Base-by-base conservation (phyloP, 2,329 filamentous ascomycete genomes). In the Diaporthe eres region DNA sequence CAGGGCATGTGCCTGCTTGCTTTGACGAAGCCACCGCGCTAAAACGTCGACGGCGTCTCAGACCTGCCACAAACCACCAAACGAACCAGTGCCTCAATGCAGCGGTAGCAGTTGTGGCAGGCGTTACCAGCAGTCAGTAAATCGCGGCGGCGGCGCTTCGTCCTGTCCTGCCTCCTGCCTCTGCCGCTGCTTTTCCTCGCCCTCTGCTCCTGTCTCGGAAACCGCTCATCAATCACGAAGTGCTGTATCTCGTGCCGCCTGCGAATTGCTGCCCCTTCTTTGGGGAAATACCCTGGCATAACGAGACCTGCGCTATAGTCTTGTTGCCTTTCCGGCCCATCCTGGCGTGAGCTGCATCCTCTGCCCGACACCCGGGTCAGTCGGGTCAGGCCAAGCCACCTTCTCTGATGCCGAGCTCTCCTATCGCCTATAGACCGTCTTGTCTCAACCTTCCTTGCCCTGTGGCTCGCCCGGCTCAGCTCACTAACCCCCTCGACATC, bases 1-100 rank as follows among this genome's bases (percentile, higher is more conserved):
- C 76, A 70, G 44, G 70, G 70, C 42, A 61, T 65, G 47, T 65
- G 47, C 71, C 58, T 72, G 60, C 68, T 77, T 78, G 80, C 82
- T 83, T 83, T 80, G 83, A 81, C 79, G 57, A 80, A 76, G 77
- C 71, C 63, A 73, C 71, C 77, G 77, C 81, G 79, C 82, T 82
- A 84, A 84, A 85, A 84, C 83, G 81, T 77, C 72, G 79, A 78
- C 77, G 77, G 77, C 79, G 82, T 83, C 82, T 84, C 82, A 81
- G 79, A 78, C 44, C 58, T 74, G 57, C 71, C 71, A 60, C 63
- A 74, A 57, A 51, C 75, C 71, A 71, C 51, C 58, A 55, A 28
- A 58, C 49, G 57, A 72, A 53, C 37, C 53, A 55, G 47, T 17
- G 53, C 60, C 61, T 60, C 51, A 74, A 70, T 76, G 71, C 74